Evolutionary conservation across 2,329 filamentous ascomycete genomes (phyloP), one percentile per base, ranked within the genome.

Genomic region (Aurifilum marmelostoma): DNA sequence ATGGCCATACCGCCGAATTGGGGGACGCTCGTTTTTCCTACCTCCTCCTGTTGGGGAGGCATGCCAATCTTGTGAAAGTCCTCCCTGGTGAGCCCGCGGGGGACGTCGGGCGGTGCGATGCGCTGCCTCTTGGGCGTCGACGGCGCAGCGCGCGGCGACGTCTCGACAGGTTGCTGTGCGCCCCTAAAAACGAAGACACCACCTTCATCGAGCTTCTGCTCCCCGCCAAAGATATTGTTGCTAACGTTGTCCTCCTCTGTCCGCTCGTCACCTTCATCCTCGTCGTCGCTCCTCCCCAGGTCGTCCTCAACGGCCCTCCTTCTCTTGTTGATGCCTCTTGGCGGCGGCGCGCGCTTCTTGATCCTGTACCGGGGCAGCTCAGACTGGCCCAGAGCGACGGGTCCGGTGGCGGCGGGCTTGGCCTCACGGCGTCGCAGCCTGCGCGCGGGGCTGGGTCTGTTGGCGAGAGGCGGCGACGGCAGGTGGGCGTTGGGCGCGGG

Each of bases 51-150:
- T 65, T 8, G 52, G 8, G 67, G 63, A 18, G 64, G 63, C 16
- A 67, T 54, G 18, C 69, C 69, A 4, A 88, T 75, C 59, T 78
- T 77, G 77, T 90, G 87, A 74, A 85, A 90, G 76, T 90, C 87
- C 47, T 82, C 78, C 37, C 87, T 83, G 71, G 84, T 86, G 14
- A 90, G 82, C 4, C 88, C 88, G 0, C 89, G 81, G 7, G 88
- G 88, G 0, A 90, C 77, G n/a, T 83, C 80, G 73, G 87, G 86
- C 1, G 88, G 88, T 39, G 87, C 87, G 67, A 89, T 84, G 72
- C 87, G 86, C 69, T 84, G 81, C 66, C 88, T 84, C 77, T 89
- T 89, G 0, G 88, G 88, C 11, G 88, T 90, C 59, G 81, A 3
- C 83, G 85, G 54, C 77, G 76, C 21, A 76, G 75, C 59, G 72